Evolutionary conservation across 2,329 filamentous ascomycete species (phyloP).

Genomic region (Arachnopeziza araneosa): DNA sequence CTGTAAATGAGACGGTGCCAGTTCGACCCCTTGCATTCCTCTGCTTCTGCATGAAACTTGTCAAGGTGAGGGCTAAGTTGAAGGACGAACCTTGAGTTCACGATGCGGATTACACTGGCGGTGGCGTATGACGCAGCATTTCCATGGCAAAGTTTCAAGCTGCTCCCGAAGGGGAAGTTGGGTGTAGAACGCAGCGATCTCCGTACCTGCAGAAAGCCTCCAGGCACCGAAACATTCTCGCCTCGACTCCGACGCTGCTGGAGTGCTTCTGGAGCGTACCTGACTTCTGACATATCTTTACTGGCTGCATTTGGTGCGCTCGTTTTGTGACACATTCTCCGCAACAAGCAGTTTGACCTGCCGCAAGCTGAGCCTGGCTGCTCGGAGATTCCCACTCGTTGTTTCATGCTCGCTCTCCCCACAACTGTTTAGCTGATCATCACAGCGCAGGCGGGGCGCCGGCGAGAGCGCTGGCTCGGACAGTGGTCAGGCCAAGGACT

Average conservation of each 20-base stretch:
- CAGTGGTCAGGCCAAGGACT: neutral
- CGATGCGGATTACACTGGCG: conserved; percentile 86
- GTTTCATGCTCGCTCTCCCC: conserved; percentile 17
- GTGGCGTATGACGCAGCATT: neutral
- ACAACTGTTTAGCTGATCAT: conserved; percentile 10
- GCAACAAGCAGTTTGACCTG: conserved; percentile 7
- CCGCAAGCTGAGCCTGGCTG: neutral
- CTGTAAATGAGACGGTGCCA: too few relatives aligned
- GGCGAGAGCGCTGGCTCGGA: too few relatives aligned
- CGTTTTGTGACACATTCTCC: conserved; percentile 14
- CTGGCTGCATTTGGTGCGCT: neutral
- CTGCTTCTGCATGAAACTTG: too few relatives aligned
- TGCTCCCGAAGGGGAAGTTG: neutral
- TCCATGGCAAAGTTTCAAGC: neutral
- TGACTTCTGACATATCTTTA: neutral
- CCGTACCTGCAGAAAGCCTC: conserved; percentile 22
- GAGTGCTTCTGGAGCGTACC: neutral
- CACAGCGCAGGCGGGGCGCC: conserved; percentile 8
- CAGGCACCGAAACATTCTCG: conserved; percentile 9
- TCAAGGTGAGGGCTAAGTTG: too few relatives aligned
- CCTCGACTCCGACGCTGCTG: neutral
- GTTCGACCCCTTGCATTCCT: too few relatives aligned
- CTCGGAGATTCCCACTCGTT: neutral
- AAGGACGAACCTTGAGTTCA: conserved; percentile 91
- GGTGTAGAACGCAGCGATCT: neutral